Evolutionary conservation across 495 filamentous ascomycete genomes (phyloP).

Genomic region (Xanthoparmelia taractica): DNA sequence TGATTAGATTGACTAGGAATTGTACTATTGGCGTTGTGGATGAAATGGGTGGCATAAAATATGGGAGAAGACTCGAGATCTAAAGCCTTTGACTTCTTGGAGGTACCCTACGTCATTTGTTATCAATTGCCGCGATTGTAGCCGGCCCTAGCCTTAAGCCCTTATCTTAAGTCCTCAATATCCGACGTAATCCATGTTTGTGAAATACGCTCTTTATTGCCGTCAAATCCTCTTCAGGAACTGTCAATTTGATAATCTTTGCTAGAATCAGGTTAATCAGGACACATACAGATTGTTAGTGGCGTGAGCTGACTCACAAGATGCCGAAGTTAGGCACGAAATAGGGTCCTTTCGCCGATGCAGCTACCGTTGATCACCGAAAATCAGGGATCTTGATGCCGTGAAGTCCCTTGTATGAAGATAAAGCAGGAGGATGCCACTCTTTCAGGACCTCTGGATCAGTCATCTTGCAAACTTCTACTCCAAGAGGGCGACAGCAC

Average conservation of each 20-base stretch:
- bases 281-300: no score
- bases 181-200: background rate
- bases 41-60: no score
- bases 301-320: background rate
- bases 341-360: background rate
- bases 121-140: no score
- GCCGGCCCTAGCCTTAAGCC: background rate
- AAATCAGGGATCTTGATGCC: slow-evolving; percentile 42
- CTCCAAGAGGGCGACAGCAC: slow-evolving; percentile 62
- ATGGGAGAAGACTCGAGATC: no score
- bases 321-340: background rate
- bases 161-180: slow-evolving; percentile 1
- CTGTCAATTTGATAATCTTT: no score
- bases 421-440: slow-evolving; percentile 52
- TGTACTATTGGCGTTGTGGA: no score
- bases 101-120: no score
- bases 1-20: no score
- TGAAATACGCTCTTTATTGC: no score
- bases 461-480: slow-evolving; percentile 58
- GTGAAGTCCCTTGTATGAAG: slow-evolving; percentile 59
- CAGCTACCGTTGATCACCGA: background rate
- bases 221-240: no score
- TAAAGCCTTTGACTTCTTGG: no score
- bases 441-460: slow-evolving; percentile 44
- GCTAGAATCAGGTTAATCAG: background rate